phyloP scores from a whole-genome alignment of 2,329 filamentous ascomycete genomes.

The Colletotrichum caudatum region DNA sequence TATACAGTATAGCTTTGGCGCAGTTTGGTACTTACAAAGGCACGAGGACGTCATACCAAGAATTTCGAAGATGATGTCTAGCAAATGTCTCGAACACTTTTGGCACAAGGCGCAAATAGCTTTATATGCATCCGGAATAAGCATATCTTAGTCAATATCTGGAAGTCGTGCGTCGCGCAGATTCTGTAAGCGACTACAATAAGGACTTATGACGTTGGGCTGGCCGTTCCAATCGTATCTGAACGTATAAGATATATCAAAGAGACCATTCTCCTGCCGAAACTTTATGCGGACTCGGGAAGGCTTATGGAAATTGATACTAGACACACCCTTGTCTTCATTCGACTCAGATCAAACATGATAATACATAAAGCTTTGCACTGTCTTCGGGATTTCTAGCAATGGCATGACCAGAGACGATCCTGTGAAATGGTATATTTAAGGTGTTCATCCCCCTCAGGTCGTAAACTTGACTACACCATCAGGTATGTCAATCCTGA shows the following conservation, averaged over 20 bases:
- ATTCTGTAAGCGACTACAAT: constrained; percentile 45
- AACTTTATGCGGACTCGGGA: not conserved
- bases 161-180: constrained; percentile 48
- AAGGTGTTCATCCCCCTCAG: not conserved
- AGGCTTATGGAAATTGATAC: constrained; percentile 35
- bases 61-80: not conserved
- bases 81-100: not conserved
- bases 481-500: not conserved
- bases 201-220: constrained; percentile 47
- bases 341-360: not conserved
- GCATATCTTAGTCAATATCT: constrained; percentile 49
- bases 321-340: not conserved
- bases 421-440: no score
- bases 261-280: constrained; percentile 25
- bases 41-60: not conserved
- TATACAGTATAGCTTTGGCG: no score
- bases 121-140: constrained; percentile 51
- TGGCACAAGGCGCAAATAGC: constrained; percentile 37
- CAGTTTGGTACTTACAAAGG: no score
- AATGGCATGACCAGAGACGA: no score
- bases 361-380: no score
- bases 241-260: constrained; percentile 29
- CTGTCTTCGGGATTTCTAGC: no score
- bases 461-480: not conserved
- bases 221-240: constrained; percentile 46